These are phyloP conservation scores for Meira miltonrushii DNA, from an alignment of 1,284 basidiomycete genomes.

Conservation along the genomic window DNA sequence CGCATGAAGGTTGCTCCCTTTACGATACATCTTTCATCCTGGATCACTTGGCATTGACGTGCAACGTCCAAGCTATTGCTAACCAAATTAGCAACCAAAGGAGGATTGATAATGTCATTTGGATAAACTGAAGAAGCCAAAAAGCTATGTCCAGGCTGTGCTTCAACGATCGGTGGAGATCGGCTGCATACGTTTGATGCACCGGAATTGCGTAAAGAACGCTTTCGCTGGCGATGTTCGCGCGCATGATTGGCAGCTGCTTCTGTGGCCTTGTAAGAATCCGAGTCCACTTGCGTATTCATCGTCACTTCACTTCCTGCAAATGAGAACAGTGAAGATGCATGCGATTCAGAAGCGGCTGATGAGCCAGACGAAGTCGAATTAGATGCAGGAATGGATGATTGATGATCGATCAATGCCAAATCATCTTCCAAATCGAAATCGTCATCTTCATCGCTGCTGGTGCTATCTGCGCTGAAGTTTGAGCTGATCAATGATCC, in stretches of 20 bases:
- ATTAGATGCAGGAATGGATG: conserved; percentile 15
- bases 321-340: conserved; percentile 28
- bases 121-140: conserved; percentile 42
- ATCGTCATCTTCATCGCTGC: conserved; percentile 9
- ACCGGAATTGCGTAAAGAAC: no score
- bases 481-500: conserved; percentile 29
- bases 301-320: conserved; percentile 18
- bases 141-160: conserved; percentile 34
- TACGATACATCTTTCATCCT: conserved; percentile 17
- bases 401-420: not conserved
- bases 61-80: conserved; percentile 7
- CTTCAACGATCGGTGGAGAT: conserved; percentile 12
- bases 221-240: no score
- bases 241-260: conserved; percentile 2
- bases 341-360: conserved; percentile 16
- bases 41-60: not conserved
- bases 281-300: not conserved
- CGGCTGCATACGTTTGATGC: conserved; percentile 3
- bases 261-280: conserved; percentile 5
- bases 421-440: not conserved
- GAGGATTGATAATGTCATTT: conserved; percentile 29
- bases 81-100: conserved; percentile 17
- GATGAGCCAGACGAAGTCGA: conserved; percentile 32
- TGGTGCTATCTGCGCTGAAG: not conserved
- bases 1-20: conserved; percentile 23